Base-by-base conservation (phyloP, 176 grass and related monocot species). In the Carex myosuroides region DNA sequence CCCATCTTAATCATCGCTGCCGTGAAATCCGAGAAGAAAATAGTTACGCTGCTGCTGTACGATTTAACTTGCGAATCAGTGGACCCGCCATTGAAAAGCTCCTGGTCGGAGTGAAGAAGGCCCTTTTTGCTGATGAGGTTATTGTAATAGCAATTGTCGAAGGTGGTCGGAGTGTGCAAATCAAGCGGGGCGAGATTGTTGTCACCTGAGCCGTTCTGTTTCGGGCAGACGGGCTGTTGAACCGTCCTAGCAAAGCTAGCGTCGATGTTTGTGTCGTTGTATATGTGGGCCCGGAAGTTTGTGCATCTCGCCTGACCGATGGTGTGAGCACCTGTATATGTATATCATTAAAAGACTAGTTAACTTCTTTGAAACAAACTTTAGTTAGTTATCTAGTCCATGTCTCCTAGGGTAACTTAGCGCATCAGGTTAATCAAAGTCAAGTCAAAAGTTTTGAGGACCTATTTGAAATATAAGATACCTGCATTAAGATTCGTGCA, bases 261-360 rank as follows among this genome's bases (percentile, higher is more conserved):
- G 1, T 97, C 80, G 13, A 97, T 87, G 86, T 97, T 77, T 35
- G 66, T 90, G 55, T 97, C 94, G 20, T 97, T 93, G 94, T 97
- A 93, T 4, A 97, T 26, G 1, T 90, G 91, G 0, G 6, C 84
- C 37, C 91, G 85, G 79, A 93, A 93, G 81, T 65, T 90, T 9
- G 87, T 88, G 89, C 94, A 97, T 1, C 94, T 88, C 0, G 91
- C 84, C 58, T 50, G 81, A 17, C 94, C 94, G 2, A 97, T 93
- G 17, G 94, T 97, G 85, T 97, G 94, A 35, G 86, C 60, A 33
- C 94, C 94, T 97, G 69, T 54, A 56, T 22, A 50, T 18, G n/a
- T 69, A 55, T 7, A 52, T 73, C 8, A 21, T 71, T 54, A 30
- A 14, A 9, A 75, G 46, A 21, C 5, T 57, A 57, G 22, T 78